Base-by-base conservation (phyloP, 768 basidiomycete species). In the Podaxis sp. region DNA sequence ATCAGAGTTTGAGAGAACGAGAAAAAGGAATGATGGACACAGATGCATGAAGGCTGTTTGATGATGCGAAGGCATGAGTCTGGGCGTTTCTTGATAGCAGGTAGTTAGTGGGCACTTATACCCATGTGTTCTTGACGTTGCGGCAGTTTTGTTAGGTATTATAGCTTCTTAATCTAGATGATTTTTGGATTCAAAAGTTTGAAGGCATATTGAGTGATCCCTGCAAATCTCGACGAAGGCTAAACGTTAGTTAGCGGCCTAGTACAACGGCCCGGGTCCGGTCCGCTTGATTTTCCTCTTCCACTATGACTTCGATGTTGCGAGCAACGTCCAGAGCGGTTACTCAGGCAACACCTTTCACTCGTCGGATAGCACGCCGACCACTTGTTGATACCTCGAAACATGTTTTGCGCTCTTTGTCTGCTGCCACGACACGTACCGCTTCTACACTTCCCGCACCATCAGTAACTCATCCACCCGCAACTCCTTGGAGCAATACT, bases 1-100 rank as follows among this genome's bases (percentile, higher is more conserved):
- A 86, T 65, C 64, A 71, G 60, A 69, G 71, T 9, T 64, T 79
- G 57, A 76, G 70, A 64, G 65, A 63, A n/a, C 70, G 69, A 9
- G 69, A 72, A 57, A 64, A 60, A 52, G 64, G 64, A n/a, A 60
- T 55, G 24, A 52, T 61, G 55, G 65, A 66, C 36, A 39, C 33
- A 30, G 61, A 63, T 28, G 46, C 38, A 4, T 63, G 55, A 63
- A 22, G 3, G 40, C n/a, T 52, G 26, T 30, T 30, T 44, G 6
- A n/a, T 44, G 42, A 15, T 44, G n/a, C 42, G 6, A 44, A 44
- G 42, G n/a, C 15, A 19, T 22, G 39, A n/a, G 4, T 39, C 36
- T 42, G 12, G 54, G 33, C 13, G 5, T 38, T 33, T 12, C 19
- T 19, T 22, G 54, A 7, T 38, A 22, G 17, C n/a, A 7, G n/a